Conservation (phyloP, 164 flowering plant species). For the Chloranthus sessilifolius region DNA sequence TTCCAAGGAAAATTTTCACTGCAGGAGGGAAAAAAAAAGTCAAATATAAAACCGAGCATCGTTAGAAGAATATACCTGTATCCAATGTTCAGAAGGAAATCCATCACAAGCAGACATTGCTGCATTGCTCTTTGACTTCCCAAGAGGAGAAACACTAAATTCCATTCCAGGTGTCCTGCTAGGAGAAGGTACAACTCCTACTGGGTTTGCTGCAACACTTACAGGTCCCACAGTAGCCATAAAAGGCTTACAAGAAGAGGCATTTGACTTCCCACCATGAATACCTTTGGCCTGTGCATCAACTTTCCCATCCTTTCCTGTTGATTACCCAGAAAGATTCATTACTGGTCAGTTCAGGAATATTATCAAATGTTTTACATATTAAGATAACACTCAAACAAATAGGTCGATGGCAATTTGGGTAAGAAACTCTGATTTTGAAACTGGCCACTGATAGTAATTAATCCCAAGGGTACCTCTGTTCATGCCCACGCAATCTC, state of each 20-base stretch:
- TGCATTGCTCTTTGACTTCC: slow-evolving; percentile 28
- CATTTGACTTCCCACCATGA: slow-evolving; percentile 25
- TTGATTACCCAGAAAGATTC: too few species aligned
- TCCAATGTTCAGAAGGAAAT: slow-evolving; percentile 47
- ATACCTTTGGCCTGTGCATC: slow-evolving; percentile 17
- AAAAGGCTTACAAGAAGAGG: slow-evolving; percentile 19
- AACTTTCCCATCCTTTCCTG: slow-evolving; percentile 39
- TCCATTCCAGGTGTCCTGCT: slow-evolving; percentile 39
- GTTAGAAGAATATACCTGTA: slow-evolving; percentile 68
- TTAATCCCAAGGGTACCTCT: too few species aligned
- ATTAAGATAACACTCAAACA: too few species aligned
- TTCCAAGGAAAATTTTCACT: too few species aligned
- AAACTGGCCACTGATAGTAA: too few species aligned
- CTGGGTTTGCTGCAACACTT: slow-evolving; percentile 24
- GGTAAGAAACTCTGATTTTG: too few species aligned
- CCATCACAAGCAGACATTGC: slow-evolving; percentile 31
- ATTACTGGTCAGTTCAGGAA: too few species aligned
- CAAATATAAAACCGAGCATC: too few species aligned
- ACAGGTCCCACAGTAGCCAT: slow-evolving; percentile 21
- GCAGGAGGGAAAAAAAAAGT: too few species aligned
- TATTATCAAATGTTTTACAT: too few species aligned
- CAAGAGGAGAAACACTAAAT: slow-evolving; percentile 27
- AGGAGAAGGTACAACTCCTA: slow-evolving; percentile 30
- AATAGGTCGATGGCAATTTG: too few species aligned
- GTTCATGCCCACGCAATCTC: too few species aligned